phyloP scores from a whole-genome alignment of 768 basidiomycete species.

The Chalciporus chontae region DNA sequence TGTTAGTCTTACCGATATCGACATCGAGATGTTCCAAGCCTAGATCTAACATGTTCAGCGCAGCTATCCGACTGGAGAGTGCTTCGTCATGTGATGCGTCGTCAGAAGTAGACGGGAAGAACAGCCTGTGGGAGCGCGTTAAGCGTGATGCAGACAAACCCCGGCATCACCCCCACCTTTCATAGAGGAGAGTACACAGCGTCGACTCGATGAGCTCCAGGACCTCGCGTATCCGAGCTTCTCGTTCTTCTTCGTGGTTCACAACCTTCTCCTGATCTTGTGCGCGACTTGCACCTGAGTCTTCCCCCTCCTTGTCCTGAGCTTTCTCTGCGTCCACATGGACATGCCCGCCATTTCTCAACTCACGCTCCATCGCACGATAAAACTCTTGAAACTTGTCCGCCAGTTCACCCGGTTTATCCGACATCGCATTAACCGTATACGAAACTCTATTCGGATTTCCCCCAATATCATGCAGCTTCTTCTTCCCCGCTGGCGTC shows the following conservation, averaged over 20 bases:
- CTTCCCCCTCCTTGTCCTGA: conserved; percentile 9
- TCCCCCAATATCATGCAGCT: conserved; percentile 28
- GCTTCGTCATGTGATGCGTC: conserved; percentile 90
- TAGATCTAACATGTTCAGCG: conserved; percentile 88
- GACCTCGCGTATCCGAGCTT: conserved; percentile 50
- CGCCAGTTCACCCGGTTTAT: conserved; percentile 49
- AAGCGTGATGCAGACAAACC: neutral
- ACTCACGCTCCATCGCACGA: conserved; percentile 58
- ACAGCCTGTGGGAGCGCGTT: conserved; percentile 49
- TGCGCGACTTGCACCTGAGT: conserved; percentile 10
- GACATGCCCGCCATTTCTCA: conserved; percentile 33
- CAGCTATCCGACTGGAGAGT: conserved; percentile 83
- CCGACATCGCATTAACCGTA: conserved; percentile 38
- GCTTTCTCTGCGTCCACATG: conserved; percentile 8
- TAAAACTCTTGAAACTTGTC: conserved; percentile 73
- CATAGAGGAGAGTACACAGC: conserved; percentile 76
- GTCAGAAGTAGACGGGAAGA: conserved; percentile 67
- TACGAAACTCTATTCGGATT: conserved; percentile 26
- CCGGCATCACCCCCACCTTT: conserved; percentile 47
- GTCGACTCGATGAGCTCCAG: conserved; percentile 74
- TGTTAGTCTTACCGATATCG: conserved; percentile 54
- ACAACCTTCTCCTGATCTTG: conserved; percentile 13
- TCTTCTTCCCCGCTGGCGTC: conserved; percentile 30
- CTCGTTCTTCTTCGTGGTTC: conserved; percentile 26
- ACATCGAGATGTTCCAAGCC: conserved; percentile 87